phyloP scores from a whole-genome alignment of 352 stramenopile species.

The Thalassiosira delicatula region DNA sequence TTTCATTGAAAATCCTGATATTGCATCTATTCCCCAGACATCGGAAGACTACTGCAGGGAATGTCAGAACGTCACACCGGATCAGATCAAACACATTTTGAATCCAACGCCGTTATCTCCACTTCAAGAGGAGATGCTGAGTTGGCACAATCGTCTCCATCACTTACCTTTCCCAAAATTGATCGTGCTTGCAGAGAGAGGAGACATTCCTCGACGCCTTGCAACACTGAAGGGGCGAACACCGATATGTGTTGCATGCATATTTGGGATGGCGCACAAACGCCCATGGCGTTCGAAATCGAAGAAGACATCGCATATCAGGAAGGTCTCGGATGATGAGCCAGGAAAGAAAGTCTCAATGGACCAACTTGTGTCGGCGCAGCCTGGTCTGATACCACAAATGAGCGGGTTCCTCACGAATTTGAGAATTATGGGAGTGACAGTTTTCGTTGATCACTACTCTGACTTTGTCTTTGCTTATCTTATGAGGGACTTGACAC shows the following conservation, averaged over 20 bases:
- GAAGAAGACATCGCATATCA: not conserved
- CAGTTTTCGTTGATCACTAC: slow-evolving; percentile 59
- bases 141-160: not conserved
- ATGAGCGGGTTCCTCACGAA: not conserved
- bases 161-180: slow-evolving; percentile 20
- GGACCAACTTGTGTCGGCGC: slow-evolving; percentile 34
- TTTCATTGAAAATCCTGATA: slow-evolving; percentile 4
- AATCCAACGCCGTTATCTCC: not conserved
- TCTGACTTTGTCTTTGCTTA: slow-evolving; percentile 36
- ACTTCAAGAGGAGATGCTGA: slow-evolving; percentile 7
- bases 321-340: not conserved
- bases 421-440: slow-evolving; percentile 20
- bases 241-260: not conserved
- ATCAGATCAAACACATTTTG: not conserved
- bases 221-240: not conserved
- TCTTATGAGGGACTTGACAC: slow-evolving; percentile 20
- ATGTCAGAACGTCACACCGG: not conserved
- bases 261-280: slow-evolving; percentile 11
- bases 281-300: not conserved
- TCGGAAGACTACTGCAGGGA: not conserved
- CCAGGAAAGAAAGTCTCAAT: not conserved
- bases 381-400: slow-evolving; percentile 33
- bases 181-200: not conserved
- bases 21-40: slow-evolving; percentile 15
- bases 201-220: not conserved